phyloP scores from a whole-genome alignment of 331 rosid species.

The Dryas integrifolia region DNA sequence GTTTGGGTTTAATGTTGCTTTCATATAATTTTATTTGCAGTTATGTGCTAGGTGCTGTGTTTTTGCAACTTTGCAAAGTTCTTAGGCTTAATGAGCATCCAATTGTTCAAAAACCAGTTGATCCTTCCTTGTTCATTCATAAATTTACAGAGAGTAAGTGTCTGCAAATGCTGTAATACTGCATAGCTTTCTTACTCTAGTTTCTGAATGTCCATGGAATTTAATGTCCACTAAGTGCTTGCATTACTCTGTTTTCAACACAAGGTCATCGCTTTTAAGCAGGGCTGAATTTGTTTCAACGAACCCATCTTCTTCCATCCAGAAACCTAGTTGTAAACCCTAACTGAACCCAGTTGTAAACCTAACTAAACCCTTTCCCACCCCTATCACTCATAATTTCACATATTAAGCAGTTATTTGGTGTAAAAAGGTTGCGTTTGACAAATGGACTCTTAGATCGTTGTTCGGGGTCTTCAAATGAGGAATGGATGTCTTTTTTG shows the following conservation, averaged over 20 bases:
- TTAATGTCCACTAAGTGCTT: neutral
- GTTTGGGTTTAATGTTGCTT: neutral
- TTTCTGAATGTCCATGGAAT: neutral
- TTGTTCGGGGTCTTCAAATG: too few relatives aligned
- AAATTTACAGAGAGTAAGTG: constrained; percentile 69
- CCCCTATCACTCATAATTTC: too few relatives aligned
- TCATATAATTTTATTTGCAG: constrained; percentile 41
- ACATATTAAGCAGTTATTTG: too few relatives aligned
- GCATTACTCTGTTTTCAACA: constrained; percentile 1
- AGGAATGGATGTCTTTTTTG: too few relatives aligned
- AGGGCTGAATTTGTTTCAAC: neutral
- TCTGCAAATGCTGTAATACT: neutral
- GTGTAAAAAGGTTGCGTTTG: too few relatives aligned
- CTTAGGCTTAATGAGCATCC: constrained; percentile 75
- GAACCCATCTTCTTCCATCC: too few relatives aligned
- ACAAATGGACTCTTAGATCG: too few relatives aligned
- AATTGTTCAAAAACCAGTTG: constrained; percentile 77
- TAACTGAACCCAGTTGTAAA: too few relatives aligned
- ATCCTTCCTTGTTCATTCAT: constrained; percentile 80
- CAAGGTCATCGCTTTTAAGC: neutral
- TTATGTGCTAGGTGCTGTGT: constrained; percentile 79
- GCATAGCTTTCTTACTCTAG: neutral
- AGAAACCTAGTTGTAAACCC: too few relatives aligned
- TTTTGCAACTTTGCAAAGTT: constrained; percentile 82
- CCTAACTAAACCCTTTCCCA: too few relatives aligned